Evolutionary conservation across 1,284 basidiomycete species (phyloP).

Genomic region (Cryptococcus hybrid): DNA sequence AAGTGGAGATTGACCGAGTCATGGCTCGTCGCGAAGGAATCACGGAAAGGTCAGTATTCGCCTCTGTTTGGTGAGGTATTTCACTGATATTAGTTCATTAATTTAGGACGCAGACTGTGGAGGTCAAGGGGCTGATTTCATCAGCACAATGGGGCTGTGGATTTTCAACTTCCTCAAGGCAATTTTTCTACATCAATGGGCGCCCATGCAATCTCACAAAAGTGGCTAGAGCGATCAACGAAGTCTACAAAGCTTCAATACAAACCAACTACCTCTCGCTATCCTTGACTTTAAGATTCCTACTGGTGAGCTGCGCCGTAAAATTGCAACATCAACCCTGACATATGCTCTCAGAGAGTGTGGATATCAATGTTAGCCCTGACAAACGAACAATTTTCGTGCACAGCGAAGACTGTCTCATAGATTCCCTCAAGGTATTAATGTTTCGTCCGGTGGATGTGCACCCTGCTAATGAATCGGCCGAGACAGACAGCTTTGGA

Average conservation of each 20-base stretch:
- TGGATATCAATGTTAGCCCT: conserved; percentile 94
- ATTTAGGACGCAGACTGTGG: conserved; percentile 33
- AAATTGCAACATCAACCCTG: background rate
- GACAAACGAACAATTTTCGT: conserved; percentile 95
- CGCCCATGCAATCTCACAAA: conserved; percentile 79
- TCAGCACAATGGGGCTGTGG: conserved; percentile 56
- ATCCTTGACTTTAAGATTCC: conserved; percentile 81
- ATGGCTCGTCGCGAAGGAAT: conserved; percentile 48
- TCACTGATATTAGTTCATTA: background rate
- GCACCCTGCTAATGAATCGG: background rate
- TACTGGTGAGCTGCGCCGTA: conserved; percentile 55
- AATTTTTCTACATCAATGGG: conserved; percentile 94
- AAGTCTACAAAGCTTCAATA: conserved; percentile 85
- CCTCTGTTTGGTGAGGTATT: background rate
- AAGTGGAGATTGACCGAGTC: conserved; percentile 63
- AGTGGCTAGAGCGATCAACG: conserved; percentile 84
- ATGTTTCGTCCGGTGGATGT: background rate
- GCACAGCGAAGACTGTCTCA: conserved; percentile 80
- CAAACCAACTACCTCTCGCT: conserved; percentile 75
- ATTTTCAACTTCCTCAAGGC: conserved; percentile 74
- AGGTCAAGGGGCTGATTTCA: conserved; percentile 42
- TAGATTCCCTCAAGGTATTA: conserved; percentile 71
- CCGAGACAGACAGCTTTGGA: conserved; percentile 59
- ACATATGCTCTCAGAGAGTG: conserved; percentile 59
- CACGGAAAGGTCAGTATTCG: conserved; percentile 22